A percentile compares a stretch with the other conserved stretches of the same genome.
These are phyloP conservation scores for Coemansia sp. DNA, from an alignment of 192 early-diverging fungal genomes.

Conservation along the genomic window DNA sequence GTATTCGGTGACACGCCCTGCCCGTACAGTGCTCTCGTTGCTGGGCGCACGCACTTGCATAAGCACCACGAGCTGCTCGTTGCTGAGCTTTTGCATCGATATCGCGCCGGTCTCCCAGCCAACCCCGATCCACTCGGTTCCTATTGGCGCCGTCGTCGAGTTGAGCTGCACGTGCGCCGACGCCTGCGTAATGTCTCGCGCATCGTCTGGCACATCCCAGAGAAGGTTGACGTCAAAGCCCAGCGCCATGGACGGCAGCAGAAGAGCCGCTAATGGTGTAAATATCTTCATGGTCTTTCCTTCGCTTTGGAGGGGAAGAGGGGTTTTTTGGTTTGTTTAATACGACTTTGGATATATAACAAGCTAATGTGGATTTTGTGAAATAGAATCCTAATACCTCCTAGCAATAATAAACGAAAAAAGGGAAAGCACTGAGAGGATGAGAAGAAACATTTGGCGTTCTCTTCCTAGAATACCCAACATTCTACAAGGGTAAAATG, in stretches of 20 bases:
- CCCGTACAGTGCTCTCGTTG: slow-evolving; percentile 34
- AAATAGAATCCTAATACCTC: too few relatives aligned
- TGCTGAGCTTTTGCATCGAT: slow-evolving; percentile 38
- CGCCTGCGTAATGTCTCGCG: slow-evolving; percentile 39
- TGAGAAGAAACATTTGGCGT: too few relatives aligned
- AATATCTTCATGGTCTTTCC: background rate
- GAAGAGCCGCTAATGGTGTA: background rate
- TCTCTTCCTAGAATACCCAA: too few relatives aligned
- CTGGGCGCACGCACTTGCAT: slow-evolving; percentile 37
- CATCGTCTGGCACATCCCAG: slow-evolving; percentile 46
- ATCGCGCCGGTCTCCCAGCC: slow-evolving; percentile 47
- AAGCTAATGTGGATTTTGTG: too few relatives aligned
- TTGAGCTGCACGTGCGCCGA: slow-evolving; percentile 42
- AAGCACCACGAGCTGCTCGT: slow-evolving; percentile 32
- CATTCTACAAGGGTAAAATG: too few relatives aligned
- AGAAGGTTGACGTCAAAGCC: slow-evolving; percentile 40
- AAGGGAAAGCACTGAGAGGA: too few relatives aligned
- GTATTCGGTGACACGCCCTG: slow-evolving; percentile 43
- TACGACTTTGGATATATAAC: too few relatives aligned
- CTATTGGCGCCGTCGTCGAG: slow-evolving; percentile 36
- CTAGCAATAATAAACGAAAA: too few relatives aligned
- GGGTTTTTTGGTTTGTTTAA: too few relatives aligned
- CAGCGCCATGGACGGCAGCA: background rate
- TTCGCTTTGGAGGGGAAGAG: background rate
- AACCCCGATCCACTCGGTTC: slow-evolving; percentile 52